Evolutionary conservation across 345 rosid genomes (phyloP).

Genomic region (Camelina laxa): DNA sequence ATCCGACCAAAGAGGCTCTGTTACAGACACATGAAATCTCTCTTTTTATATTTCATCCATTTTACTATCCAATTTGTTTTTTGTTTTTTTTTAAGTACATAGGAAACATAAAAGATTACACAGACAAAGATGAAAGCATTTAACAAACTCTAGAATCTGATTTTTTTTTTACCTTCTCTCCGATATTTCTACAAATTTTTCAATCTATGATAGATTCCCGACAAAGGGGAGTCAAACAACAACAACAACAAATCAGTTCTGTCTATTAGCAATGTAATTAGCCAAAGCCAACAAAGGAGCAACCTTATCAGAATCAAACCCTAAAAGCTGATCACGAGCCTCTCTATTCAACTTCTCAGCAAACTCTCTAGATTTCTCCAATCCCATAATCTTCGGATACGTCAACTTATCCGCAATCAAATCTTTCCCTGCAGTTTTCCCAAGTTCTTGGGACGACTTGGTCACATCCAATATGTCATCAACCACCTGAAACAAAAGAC

Average conservation of each 20-base stretch:
- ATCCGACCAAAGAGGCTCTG: neutral
- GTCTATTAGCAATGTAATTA: constrained; percentile 81
- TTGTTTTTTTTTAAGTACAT: neutral
- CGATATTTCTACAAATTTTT: constrained; percentile 11
- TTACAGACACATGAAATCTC: neutral
- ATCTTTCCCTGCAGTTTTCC: constrained; percentile 97
- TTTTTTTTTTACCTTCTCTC: neutral
- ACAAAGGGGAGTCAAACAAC: neutral
- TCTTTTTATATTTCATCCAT: neutral
- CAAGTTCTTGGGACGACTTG: constrained; percentile 75
- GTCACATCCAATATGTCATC: constrained; percentile 97
- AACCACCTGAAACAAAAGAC: constrained; percentile 89
- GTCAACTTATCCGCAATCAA: constrained; percentile 82
- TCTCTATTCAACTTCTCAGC: constrained; percentile 72
- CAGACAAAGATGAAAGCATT: neutral
- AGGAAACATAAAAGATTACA: constrained; percentile 17
- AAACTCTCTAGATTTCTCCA: constrained; percentile 73
- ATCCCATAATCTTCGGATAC: constrained; percentile 85
- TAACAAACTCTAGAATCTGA: constrained; percentile 13
- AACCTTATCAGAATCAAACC: constrained; percentile 69
- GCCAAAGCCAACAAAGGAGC: constrained; percentile 92
- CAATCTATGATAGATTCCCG: constrained; percentile 12
- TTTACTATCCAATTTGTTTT: neutral
- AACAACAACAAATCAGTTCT: constrained; percentile 50
- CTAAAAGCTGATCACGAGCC: constrained; percentile 65